A percentile compares a stretch with the other conserved stretches of the same genome.
phyloP scores from a whole-genome alignment of 1,284 basidiomycete species.

The Trametes polyzona region DNA sequence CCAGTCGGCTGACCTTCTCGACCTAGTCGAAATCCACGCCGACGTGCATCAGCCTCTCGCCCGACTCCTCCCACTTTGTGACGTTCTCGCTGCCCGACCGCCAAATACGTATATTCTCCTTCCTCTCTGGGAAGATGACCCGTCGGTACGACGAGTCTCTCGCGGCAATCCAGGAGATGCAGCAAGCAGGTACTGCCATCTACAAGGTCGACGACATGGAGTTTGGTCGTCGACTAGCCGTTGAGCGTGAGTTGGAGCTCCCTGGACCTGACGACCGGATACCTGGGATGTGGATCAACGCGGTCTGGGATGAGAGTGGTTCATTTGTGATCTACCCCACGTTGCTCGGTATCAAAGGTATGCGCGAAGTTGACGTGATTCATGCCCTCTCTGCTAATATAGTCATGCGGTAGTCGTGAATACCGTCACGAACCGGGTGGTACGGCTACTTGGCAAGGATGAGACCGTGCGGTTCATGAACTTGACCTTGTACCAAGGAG shows the following conservation, averaged over 20 bases:
- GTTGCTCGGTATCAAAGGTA: slow-evolving; percentile 94
- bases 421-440: slow-evolving; percentile 92
- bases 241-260: slow-evolving; percentile 90
- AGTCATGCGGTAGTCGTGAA: slow-evolving; percentile 78
- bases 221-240: slow-evolving; percentile 93
- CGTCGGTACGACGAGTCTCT: slow-evolving; percentile 96
- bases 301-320: slow-evolving; percentile 96
- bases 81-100: slow-evolving; percentile 93
- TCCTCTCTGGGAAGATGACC: slow-evolving; percentile 87
- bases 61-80: slow-evolving; percentile 86
- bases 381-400: background rate
- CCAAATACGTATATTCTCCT: slow-evolving; percentile 92
- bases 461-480: slow-evolving; percentile 93
- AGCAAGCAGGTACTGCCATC: slow-evolving; percentile 89
- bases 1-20: background rate
- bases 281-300: slow-evolving; percentile 80
- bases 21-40: slow-evolving; percentile 86
- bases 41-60: slow-evolving; percentile 90
- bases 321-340: slow-evolving; percentile 94
- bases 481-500: slow-evolving; percentile 90
- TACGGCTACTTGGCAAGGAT: slow-evolving; percentile 90
- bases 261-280: slow-evolving; percentile 70
- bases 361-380: background rate
- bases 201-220: slow-evolving; percentile 99
- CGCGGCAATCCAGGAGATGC: slow-evolving; percentile 93